Evolutionary conservation across 805 yeast species (phyloP).

Genomic region (Wickerhamomyces chambardii): DNA sequence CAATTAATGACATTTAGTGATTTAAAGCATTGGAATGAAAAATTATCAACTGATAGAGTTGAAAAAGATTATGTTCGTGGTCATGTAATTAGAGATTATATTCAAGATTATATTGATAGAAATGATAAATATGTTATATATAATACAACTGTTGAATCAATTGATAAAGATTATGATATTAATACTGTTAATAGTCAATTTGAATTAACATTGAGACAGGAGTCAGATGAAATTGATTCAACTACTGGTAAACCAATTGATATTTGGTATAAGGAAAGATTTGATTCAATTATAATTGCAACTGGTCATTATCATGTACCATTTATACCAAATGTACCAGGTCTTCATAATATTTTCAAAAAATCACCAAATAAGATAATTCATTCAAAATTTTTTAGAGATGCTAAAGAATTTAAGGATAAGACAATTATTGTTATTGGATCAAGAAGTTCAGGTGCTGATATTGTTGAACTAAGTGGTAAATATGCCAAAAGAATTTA

Average conservation of each 20-base stretch:
- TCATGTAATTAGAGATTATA: slow-evolving; percentile 43
- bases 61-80: slow-evolving; percentile 40
- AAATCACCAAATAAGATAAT: slow-evolving; percentile 11
- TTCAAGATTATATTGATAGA: slow-evolving; percentile 34
- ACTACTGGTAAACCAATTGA: slow-evolving; percentile 18
- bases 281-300: slow-evolving; percentile 37
- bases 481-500: slow-evolving; percentile 5
- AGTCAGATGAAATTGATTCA: slow-evolving; percentile 9
- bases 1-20: slow-evolving; percentile 37
- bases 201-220: slow-evolving; percentile 21
- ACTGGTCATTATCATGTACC: slow-evolving; percentile 53
- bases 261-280: slow-evolving; percentile 26
- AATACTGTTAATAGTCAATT: slow-evolving; percentile 13
- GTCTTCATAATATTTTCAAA: slow-evolving; percentile 25
- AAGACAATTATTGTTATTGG: slow-evolving; percentile 49
- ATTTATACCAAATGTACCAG: slow-evolving; percentile 37
- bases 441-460: slow-evolving; percentile 61
- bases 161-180: slow-evolving; percentile 12
- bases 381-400: slow-evolving; percentile 22
- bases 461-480: slow-evolving; percentile 26
- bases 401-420: slow-evolving; percentile 11
- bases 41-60: slow-evolving; percentile 17
- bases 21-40: slow-evolving; percentile 24
- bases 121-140: slow-evolving; percentile 16
- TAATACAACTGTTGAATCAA: slow-evolving; percentile 30